Base-by-base conservation (phyloP, 1,139 yeast species). In the Diutina neorugosa region DNA sequence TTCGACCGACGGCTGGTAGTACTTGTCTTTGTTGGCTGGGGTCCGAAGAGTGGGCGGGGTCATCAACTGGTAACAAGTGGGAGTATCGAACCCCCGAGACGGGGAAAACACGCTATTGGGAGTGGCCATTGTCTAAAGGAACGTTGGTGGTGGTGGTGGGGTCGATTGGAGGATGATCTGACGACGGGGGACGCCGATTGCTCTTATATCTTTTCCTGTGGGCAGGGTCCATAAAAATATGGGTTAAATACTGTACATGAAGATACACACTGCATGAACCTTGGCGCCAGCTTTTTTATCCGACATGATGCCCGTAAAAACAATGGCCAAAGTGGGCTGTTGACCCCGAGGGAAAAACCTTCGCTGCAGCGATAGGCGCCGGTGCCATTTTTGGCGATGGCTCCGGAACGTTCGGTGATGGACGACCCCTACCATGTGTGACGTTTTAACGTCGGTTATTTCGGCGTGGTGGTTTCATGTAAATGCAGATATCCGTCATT, bases 41-140 rank as follows among this genome's bases (percentile, higher is more conserved):
- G 50, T 27, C 7, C 27, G 40, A 9, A n/a, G 21, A 8, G 40
- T 46, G 7, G 50, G 50, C 20, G 50, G 50, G 6, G 50, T 46
- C 40, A 25, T n/a, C 21, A 27, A 21, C 4, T 34, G 21, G 27
- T 46, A 27, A 41, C 37, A 46, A 6, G 41, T 27, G 21, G 50
- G 50, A 37, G 50, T n/a, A 9, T 2, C 50, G 19, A 12, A 25
- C 7, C 19, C 18, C n/a, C 31, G 48, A 14, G 31, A 23, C 40
- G 27, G 18, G 8, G 50, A 46, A 18, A 46, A 46, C 11, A 46
- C 50, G 7, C 50, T 46, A n/a, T 46, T 46, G 21, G 50, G 50
- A 16, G 50, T 3, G 19, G 31, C 27, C 37, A 31, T 27, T 12
- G 34, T 27, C 8, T 27, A n/a, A n/a, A n/a, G n/a, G n/a, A 27